Evolutionary conservation across 129 eudicot species (phyloP), one percentile per base, ranked within the genome.

Genomic region (Helianthus tuberosus): DNA sequence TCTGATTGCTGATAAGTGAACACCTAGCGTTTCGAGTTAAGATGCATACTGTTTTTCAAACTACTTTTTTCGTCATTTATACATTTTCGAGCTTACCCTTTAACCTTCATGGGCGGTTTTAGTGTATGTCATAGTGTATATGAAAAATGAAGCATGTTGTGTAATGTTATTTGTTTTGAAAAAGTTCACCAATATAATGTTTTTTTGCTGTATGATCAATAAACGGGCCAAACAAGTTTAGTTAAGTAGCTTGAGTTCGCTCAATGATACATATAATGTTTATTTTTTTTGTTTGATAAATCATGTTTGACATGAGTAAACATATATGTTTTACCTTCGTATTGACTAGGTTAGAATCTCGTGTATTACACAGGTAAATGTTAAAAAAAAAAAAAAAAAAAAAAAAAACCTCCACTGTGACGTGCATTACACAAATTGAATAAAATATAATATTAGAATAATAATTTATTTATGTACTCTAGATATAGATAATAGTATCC

Each of bases 1-100:
- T 55, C 67, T 85, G 74, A 72, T 82, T 51, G 71, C 72, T 68
- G 86, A 82, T 43, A 73, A 74, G 25, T 76, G 83, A 74, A 72
- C 75, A 70, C 20, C 68, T 69, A 59, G 78, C 49, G 14, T 48
- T 75, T 9, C 61, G 59, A 66, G 68, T 60, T 70, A 82, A 68
- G 79, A 44, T 65, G 77, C 77, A 52, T 7, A 76, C 69, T 71
- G 66, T 38, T 64, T 38, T 49, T 70, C 68, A 55, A 72, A 60
- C 55, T 61, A 16, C 48, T 62, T 57, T 27, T 66, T 72, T 72
- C 32, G 25, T 64, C n/a, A 16, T 14, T 0, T 1, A 64, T 64
- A 64, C 32, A 13, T 53, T 54, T 35, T 72, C 58, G 69, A 48
- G 47, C 57, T 62, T 75, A 72, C 17, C 39, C 14, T 54, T 71